Base-by-base conservation (phyloP, 345 rosid genomes). In the Murraya koenigii region DNA sequence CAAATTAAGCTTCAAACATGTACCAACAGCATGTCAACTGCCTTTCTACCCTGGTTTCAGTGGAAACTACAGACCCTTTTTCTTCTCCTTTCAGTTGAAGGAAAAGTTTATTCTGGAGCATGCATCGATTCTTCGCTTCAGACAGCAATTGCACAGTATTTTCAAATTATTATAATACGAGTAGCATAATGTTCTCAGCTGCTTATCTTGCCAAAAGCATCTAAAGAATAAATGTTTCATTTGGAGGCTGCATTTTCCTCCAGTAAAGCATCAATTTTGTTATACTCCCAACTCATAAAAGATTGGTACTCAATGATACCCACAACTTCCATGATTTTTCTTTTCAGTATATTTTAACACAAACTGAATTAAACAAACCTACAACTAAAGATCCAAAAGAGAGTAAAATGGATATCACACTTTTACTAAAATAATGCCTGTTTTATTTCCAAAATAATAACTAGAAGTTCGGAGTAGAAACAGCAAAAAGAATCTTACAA, bases 401-500 rank as follows among this genome's bases (percentile, higher is more conserved):
- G 58, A 38, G 4, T 23, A 33, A 30, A 56, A 20, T 47, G 14
- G 11, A 44, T 3, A 26, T 69, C 23, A 47, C 14, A 47, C 58
- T 47, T 69, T 15, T 0, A 4, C 54, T 22, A 25, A n/a, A 76
- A n/a, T 61, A 76, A 52, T 52, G 28, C 41, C 23, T 74, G 32
- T 4, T 78, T 39, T 44, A 60, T 44, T 75, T 47, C 30, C 30
- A 44, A 39, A 23, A 76, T 8, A 30, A 69, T 49, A 33, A 35
- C 25, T 5, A 20, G 26, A 54, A 54, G 30, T 17, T 70, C 35
- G 17, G 4, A 69, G 11, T 19, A 28, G 30, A 74, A 74, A 74
- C 30, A 44, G 63, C 13, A 77, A 72, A 75, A 61, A 13, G 78
- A 75, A 66, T 75, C 83, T 79, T 82, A 96, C 99, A 90, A 96